Base-by-base conservation (phyloP, 495 filamentous ascomycete species). In the Podospora didyma region DNA sequence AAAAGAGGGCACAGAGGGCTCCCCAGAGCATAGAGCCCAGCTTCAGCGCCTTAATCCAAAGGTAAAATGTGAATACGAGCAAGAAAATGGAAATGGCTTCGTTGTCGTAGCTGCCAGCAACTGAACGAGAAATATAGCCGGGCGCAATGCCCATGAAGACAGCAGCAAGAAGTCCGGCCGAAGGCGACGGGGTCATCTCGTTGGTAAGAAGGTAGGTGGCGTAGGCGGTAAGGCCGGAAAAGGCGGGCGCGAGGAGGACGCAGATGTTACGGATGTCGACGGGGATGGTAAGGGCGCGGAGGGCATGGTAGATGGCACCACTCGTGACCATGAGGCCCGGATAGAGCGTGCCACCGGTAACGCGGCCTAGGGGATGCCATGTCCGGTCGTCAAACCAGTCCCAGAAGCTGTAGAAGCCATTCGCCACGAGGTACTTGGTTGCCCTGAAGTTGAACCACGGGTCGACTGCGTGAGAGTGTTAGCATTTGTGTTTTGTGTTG, bases 391-490 rank as follows among this genome's bases (percentile, higher is more conserved):
- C 95, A 69, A 99, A 99, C 95, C 95, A 99, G 75, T 99, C 93
- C 95, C 95, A 99, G 70, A 99, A 99, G 71, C 87, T 90, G 72
- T 96, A 95, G 75, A 99, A 97, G 56, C 95, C 95, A 82, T 99
- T 81, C 65, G 94, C 82, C 53, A 97, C 88, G 48, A 99, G 82
- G 64, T 99, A 97, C 76, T 97, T 97, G 48, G 95, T 97, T 59
- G 95, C 95, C 66, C 95, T 82, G 75, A 99, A 99, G 75, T 99
- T 99, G 75, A 99, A 99, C 95, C 95, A 99, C n/a, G 95, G 95
- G 74, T 99, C 94, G 75, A 97, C 94, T 97, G 62, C 35, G 59
- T 46, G 51, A 37, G 57, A 53, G 58, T 70, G 62, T 71, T 60
- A 71, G 66, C 51, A 60, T 56, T 39, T 54, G 46, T 53, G 21